phyloP scores from a whole-genome alignment of 768 basidiomycete species.

The Amanita fuliginea region DNA sequence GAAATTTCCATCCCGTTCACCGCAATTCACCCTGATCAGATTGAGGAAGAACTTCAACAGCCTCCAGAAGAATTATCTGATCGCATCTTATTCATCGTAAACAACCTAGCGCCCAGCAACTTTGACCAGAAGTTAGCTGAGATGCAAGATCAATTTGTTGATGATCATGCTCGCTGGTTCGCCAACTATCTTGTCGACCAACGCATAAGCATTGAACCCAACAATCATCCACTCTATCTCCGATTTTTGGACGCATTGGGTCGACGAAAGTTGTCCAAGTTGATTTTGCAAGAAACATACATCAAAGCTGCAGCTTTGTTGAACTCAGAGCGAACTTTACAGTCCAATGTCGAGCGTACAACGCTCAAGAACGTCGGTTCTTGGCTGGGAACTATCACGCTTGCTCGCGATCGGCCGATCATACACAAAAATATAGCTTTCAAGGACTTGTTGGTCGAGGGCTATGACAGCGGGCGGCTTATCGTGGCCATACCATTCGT shows the following conservation, averaged over 20 bases:
- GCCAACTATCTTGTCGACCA: constrained; percentile 97
- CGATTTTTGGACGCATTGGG: constrained; percentile 85
- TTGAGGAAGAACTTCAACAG: constrained; percentile 48
- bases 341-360: constrained; percentile 74
- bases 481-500: constrained; percentile 96
- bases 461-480: constrained; percentile 83
- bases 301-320: constrained; percentile 76
- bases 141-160: constrained; percentile 77
- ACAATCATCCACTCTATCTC: constrained; percentile 93
- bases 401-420: constrained; percentile 89
- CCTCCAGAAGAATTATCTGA: constrained; percentile 88
- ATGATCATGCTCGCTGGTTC: constrained; percentile 87
- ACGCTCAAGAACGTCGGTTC: constrained; percentile 89
- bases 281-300: constrained; percentile 91
- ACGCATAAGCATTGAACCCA: constrained; percentile 90
- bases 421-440: constrained; percentile 89
- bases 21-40: constrained; percentile 62
- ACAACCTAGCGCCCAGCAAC: constrained; percentile 92
- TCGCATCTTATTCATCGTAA: constrained; percentile 94
- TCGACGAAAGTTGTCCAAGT: constrained; percentile 50
- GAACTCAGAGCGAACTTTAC: constrained; percentile 85
- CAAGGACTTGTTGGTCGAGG: constrained; percentile 95
- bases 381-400: constrained; percentile 90
- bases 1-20: constrained; percentile 56
- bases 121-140: constrained; percentile 82